Conservation (phyloP, 371 early-diverging fungal species). For the Zychaea mexicana region DNA sequence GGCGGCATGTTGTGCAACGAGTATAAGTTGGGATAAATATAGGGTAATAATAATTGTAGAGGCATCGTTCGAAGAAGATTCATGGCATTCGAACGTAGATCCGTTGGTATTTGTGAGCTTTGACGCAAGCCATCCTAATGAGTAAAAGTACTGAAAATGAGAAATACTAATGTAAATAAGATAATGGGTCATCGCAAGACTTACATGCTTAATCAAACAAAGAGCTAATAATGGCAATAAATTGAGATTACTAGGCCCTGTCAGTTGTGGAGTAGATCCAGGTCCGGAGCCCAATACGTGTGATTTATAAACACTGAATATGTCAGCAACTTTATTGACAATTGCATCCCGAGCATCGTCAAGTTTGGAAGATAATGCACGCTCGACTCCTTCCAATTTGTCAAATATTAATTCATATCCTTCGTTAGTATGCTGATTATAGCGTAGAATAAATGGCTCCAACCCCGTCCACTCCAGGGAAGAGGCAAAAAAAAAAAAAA, state of each 20-base stretch:
- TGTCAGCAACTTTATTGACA: constrained; percentile 83
- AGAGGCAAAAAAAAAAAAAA: no score
- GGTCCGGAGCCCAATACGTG: constrained; percentile 72
- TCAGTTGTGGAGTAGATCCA: constrained; percentile 80
- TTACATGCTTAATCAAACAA: constrained; percentile 78
- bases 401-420: background rate
- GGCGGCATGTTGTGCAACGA: constrained; percentile 84
- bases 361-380: constrained; percentile 82
- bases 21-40: constrained; percentile 80
- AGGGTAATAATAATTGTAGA: constrained; percentile 75
- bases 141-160: no score
- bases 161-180: no score
- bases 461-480: background rate
- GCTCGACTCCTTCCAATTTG: constrained; percentile 65
- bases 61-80: constrained; percentile 77
- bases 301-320: constrained; percentile 86
- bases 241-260: constrained; percentile 84
- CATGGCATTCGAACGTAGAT: constrained; percentile 73
- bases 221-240: constrained; percentile 85
- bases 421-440: no score
- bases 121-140: constrained; percentile 65
- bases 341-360: constrained; percentile 96
- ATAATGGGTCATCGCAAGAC: background rate
- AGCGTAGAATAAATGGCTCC: no score
- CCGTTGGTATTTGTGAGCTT: constrained; percentile 73